Conservation (phyloP, 164 flowering plant genomes). For the Buxus sempervirens region DNA sequence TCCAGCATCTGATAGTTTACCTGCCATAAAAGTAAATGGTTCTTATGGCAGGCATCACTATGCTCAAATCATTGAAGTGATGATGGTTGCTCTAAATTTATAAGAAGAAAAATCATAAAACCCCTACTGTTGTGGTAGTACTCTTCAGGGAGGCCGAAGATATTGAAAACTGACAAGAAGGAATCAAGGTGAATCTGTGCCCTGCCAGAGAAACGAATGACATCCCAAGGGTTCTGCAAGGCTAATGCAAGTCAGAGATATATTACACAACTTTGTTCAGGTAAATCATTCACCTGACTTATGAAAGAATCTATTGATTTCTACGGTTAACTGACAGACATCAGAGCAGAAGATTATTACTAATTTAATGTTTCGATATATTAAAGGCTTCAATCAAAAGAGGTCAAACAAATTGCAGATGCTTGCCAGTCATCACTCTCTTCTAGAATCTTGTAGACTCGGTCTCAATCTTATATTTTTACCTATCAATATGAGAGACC, state of each 20-base stretch:
- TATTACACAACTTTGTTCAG: background rate
- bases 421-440: no score
- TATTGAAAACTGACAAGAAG: slow-evolving; percentile 85
- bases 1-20: slow-evolving; percentile 45
- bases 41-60: background rate
- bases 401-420: no score
- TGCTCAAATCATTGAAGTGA: background rate
- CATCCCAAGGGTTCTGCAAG: slow-evolving; percentile 95
- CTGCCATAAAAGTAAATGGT: slow-evolving; percentile 30
- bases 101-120: slow-evolving; percentile 2
- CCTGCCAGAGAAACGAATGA: slow-evolving; percentile 65
- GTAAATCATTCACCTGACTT: slow-evolving; percentile 1
- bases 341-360: no score
- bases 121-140: slow-evolving; percentile 78
- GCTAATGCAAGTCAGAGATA: background rate
- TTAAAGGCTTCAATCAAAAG: no score
- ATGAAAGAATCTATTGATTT: no score
- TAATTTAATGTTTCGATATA: no score
- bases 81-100: background rate
- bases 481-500: no score
- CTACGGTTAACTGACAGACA: no score
- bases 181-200: slow-evolving; percentile 79
- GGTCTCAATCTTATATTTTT: no score
- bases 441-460: no score
- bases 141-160: slow-evolving; percentile 80